Conservation (phyloP, 23 red algal genomes). For the Gracilaria gracilis region DNA sequence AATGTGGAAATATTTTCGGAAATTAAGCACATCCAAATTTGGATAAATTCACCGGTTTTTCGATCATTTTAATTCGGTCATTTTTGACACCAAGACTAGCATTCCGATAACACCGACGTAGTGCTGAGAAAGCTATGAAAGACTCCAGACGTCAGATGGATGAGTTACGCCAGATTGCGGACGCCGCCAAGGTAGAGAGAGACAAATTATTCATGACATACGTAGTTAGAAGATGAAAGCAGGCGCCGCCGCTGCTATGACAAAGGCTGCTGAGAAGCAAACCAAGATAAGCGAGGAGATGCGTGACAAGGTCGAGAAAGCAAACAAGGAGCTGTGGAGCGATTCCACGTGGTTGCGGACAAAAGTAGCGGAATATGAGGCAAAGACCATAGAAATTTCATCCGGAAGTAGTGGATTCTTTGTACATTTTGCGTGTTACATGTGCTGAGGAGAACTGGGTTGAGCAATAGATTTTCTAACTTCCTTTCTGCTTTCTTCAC, state of each 20-base stretch:
- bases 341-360: slow-evolving; percentile 34
- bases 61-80: too few species aligned
- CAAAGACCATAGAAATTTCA: not conserved
- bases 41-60: too few species aligned
- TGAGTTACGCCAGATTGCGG: slow-evolving; percentile 61
- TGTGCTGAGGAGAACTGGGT: not conserved
- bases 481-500: not conserved
- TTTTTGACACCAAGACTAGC: too few species aligned
- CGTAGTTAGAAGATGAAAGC: slow-evolving; percentile 80
- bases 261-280: slow-evolving; percentile 41
- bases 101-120: too few species aligned
- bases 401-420: slow-evolving; percentile 46
- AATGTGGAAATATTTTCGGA: too few species aligned
- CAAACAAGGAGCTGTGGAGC: slow-evolving; percentile 24
- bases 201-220: slow-evolving; percentile 78
- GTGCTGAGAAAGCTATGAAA: slow-evolving; percentile 36
- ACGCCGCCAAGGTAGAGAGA: slow-evolving; percentile 71
- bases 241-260: slow-evolving; percentile 29
- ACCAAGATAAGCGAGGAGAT: slow-evolving; percentile 68
- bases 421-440: not conserved
- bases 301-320: slow-evolving; percentile 45
- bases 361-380: slow-evolving; percentile 25
- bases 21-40: too few species aligned
- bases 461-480: slow-evolving; percentile 4
- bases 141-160: slow-evolving; percentile 53